Evolutionary conservation across 495 filamentous ascomycete genomes (phyloP), one percentile per base, ranked within the genome.

Genomic region (Bathelium albidoporum): DNA sequence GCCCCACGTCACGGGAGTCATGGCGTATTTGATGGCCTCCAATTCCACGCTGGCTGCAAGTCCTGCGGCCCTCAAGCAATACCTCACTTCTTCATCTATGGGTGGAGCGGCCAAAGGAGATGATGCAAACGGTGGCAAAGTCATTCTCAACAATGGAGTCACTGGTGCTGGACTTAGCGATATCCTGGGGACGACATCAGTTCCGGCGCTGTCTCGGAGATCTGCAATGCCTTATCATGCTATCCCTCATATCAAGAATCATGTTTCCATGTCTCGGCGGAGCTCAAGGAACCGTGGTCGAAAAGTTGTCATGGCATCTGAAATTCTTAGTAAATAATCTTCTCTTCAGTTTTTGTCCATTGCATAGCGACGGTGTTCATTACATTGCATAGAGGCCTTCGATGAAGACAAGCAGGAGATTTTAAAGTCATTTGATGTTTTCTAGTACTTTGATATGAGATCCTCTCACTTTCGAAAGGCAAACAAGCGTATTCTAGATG

Each of bases 1-100:
- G 55, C 80, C 80, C 39, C 79, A 80, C 58, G 78, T 82, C 55
- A 73, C 77, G 18, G 80, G 80, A 32, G 68, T 82, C n/a, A 78
- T 82, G 66, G 80, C 80, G 1, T 79, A 78, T 62, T 61, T 76
- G 11, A 76, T 82, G 61, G 73, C 68, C 0, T 41, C 66, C 11
- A 69, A 77, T 44, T 26, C 64, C 1, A 63, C 62, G 31, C 72
- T 81, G 4, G 71, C 69, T 9, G 65, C 64, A 10, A 59, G 75
- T 65, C 75, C 80, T 1, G 49, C 62, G 44, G 69, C 68, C 0
- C 74, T 82, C 70, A 82, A 81, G 68, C 61, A 65, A 22, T 71
- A 55, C 49, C 49, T 55, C 49, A 55, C 4, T 20, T 55, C 49
- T 29, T 55, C 49, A 55, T 55, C 49, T 16, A 29, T 16, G n/a